Evolutionary conservation across 208 protist species (phyloP).

Genomic region (Histomonas meleagridis): DNA sequence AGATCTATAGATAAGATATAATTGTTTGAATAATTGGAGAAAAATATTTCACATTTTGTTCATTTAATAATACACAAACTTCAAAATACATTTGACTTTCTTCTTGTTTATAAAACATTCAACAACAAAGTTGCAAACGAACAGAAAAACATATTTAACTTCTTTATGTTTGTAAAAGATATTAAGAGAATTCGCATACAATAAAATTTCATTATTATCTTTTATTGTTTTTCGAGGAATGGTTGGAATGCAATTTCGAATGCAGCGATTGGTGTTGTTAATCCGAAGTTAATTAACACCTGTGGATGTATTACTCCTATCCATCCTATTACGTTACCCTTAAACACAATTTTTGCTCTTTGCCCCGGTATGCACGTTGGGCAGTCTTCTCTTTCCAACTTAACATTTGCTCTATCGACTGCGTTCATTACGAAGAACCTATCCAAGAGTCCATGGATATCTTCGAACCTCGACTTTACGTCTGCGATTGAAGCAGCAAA

Average conservation of each 20-base stretch:
- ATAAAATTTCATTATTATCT: too few relatives aligned
- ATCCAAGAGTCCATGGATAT: constrained; percentile 38
- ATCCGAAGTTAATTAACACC: constrained; percentile 42
- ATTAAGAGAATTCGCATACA: too few relatives aligned
- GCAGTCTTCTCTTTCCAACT: neutral
- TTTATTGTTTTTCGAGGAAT: constrained; percentile 16
- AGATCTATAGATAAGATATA: too few relatives aligned
- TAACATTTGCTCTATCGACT: neutral
- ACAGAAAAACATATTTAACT: too few relatives aligned
- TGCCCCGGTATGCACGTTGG: constrained; percentile 11
- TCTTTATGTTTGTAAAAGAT: too few relatives aligned
- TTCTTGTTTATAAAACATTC: too few relatives aligned
- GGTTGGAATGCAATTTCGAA: constrained; percentile 39
- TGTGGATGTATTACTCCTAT: constrained; percentile 44
- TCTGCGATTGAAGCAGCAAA: neutral
- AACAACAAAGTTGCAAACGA: too few relatives aligned
- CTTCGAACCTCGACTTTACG: constrained; percentile 18
- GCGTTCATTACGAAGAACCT: constrained; percentile 6
- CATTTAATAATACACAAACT: too few relatives aligned
- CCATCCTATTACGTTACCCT: constrained; percentile 2
- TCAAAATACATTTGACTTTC: too few relatives aligned
- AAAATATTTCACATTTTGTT: too few relatives aligned
- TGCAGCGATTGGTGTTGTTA: constrained; percentile 40
- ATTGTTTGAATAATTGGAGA: too few relatives aligned
- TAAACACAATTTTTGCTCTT: neutral